Conservation (phyloP, 192 early-diverging fungal genomes). For the Linnemannia schmuckeri region DNA sequence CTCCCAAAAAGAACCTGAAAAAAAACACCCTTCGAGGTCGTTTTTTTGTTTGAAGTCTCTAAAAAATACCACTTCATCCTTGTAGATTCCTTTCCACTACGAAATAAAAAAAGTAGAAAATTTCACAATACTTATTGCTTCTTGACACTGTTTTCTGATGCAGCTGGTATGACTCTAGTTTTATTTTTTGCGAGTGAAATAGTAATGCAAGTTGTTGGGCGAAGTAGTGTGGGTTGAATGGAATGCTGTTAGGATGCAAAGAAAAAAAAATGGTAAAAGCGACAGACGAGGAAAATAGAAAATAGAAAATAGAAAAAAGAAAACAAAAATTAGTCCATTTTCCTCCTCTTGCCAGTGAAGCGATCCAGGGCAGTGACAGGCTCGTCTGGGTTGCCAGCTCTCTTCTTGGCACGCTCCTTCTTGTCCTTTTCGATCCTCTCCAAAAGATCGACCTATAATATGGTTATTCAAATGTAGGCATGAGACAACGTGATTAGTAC, state of each 20-base stretch:
- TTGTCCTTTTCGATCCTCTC: slow-evolving; percentile 69
- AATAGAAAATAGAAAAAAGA: neutral
- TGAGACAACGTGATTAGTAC: neutral
- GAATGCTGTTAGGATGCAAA: neutral
- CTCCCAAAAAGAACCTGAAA: slow-evolving; percentile 9
- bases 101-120: slow-evolving; percentile 14
- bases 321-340: slow-evolving; percentile 16
- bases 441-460: slow-evolving; percentile 56
- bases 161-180: slow-evolving; percentile 18
- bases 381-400: slow-evolving; percentile 59
- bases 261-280: neutral
- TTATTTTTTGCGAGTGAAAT: slow-evolving; percentile 33
- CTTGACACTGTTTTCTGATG: neutral
- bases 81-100: neutral
- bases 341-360: slow-evolving; percentile 65
- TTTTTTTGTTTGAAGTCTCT: slow-evolving; percentile 17
- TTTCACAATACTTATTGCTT: neutral
- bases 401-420: slow-evolving; percentile 66
- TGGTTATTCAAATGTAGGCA: neutral
- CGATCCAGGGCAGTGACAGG: slow-evolving; percentile 74
- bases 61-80: slow-evolving; percentile 8
- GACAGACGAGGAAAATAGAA: neutral
- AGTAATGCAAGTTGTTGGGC: slow-evolving; percentile 9
- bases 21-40: slow-evolving; percentile 15
- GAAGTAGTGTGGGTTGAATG: neutral